Evolutionary conservation across 164 flowering plant species (phyloP).

Genomic region (Brasenia schreberi): DNA sequence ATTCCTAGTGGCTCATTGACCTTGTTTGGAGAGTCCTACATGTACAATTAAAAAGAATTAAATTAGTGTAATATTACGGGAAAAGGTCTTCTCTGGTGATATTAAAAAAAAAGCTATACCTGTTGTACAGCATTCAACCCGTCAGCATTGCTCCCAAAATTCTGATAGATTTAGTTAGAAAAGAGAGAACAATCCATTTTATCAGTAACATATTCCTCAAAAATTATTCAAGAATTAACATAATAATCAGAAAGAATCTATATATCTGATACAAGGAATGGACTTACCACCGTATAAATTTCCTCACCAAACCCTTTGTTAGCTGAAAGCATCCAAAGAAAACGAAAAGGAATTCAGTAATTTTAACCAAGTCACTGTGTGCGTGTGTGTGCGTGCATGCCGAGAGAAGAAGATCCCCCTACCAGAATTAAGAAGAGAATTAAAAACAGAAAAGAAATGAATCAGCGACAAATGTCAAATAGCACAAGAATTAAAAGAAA

Average conservation of each 20-base stretch:
- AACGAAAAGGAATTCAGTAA: neutral
- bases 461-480: no score
- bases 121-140: slow-evolving; percentile 55
- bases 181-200: neutral
- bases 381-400: neutral
- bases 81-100: neutral
- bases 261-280: slow-evolving; percentile 1
- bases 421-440: neutral
- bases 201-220: neutral
- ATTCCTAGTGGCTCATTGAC: slow-evolving; percentile 49
- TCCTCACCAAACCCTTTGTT: slow-evolving; percentile 44
- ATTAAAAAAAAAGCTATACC: slow-evolving; percentile 23
- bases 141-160: slow-evolving; percentile 22
- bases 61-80: slow-evolving; percentile 20
- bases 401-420: no score
- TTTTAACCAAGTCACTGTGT: neutral
- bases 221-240: neutral
- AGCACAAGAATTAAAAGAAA: no score
- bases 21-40: slow-evolving; percentile 31
- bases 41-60: slow-evolving; percentile 6
- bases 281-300: slow-evolving; percentile 49
- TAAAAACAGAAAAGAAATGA: neutral
- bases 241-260: neutral
- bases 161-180: slow-evolving; percentile 18
- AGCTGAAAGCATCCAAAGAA: slow-evolving; percentile 27